Evolutionary conservation across 805 yeast species (phyloP).

Genomic region (Sugiyamaella marilandica): DNA sequence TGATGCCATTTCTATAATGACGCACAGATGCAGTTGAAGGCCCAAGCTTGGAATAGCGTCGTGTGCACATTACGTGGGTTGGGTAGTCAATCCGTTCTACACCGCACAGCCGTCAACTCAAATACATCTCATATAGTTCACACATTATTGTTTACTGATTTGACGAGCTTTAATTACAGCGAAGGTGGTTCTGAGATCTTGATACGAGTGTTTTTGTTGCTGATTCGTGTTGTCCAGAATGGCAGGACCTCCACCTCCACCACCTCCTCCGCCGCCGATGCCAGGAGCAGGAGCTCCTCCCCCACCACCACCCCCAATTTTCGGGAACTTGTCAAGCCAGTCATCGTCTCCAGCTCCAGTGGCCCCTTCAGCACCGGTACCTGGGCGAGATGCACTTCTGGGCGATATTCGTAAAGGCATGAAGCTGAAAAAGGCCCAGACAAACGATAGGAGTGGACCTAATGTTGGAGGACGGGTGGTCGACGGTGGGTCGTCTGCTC

Average conservation of each 20-base stretch:
- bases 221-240: constrained; percentile 18
- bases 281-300: constrained; percentile 34
- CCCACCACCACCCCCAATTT: constrained; percentile 31
- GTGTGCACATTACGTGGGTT: too few relatives aligned
- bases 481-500: constrained; percentile 18
- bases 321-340: constrained; percentile 26
- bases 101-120: too few relatives aligned
- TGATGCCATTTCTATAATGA: too few relatives aligned
- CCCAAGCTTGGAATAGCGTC: too few relatives aligned
- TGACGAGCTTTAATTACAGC: too few relatives aligned
- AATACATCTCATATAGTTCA: too few relatives aligned
- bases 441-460: constrained; percentile 68
- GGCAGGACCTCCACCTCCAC: constrained; percentile 54
- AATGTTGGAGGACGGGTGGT: constrained; percentile 37
- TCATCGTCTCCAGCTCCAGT: constrained; percentile 19
- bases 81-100: too few relatives aligned
- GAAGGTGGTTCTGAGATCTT: too few relatives aligned
- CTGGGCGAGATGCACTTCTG: constrained; percentile 44
- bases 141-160: too few relatives aligned
- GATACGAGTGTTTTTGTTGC: too few relatives aligned
- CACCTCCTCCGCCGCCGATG: constrained; percentile 39
- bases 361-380: constrained; percentile 29
- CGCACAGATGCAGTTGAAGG: too few relatives aligned
- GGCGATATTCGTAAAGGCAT: constrained; percentile 79
- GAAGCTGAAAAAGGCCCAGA: constrained; percentile 52